Percentiles rank a stretch among this genome's conserved stretches.
phyloP scores from a whole-genome alignment of 345 rosid species.

The Hibiscus tridactylites region DNA sequence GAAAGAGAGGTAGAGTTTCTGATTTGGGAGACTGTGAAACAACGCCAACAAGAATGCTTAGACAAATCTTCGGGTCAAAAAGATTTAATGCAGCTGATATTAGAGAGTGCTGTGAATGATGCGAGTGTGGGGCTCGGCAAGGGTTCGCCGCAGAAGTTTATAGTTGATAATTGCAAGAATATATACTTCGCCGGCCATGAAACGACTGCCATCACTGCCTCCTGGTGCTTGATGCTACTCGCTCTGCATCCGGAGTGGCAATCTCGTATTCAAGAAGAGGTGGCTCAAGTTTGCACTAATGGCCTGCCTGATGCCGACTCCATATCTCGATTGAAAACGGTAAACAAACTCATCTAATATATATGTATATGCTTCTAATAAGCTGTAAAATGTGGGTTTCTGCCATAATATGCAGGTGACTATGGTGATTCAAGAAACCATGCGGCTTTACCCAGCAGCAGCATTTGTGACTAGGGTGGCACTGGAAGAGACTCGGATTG shows the following conservation, averaged over 20 bases:
- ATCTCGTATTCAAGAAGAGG: conserved; percentile 44
- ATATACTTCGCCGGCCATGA: conserved; percentile 84
- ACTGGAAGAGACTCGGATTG: conserved; percentile 46
- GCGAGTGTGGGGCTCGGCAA: conserved; percentile 13
- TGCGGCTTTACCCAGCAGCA: conserved; percentile 63
- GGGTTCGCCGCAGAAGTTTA: conserved; percentile 44
- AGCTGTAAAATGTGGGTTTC: not conserved
- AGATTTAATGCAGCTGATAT: conserved; percentile 60
- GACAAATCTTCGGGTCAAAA: conserved; percentile 28
- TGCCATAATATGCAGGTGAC: conserved; percentile 27
- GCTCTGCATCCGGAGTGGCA: conserved; percentile 79
- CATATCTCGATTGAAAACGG: conserved; percentile 43
- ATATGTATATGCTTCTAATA: not conserved
- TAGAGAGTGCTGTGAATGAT: conserved; percentile 50
- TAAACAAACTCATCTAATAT: conserved; percentile 6
- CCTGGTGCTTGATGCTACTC: conserved; percentile 85
- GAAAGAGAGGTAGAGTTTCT: conserved; percentile 54
- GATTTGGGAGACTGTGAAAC: conserved; percentile 68
- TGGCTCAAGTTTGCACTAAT: conserved; percentile 31
- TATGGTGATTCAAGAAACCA: conserved; percentile 57
- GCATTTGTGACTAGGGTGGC: conserved; percentile 65
- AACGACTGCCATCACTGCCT: conserved; percentile 60
- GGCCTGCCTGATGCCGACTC: conserved; percentile 39
- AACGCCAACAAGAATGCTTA: conserved; percentile 32
- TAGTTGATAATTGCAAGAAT: conserved; percentile 80